Evolutionary conservation across 495 filamentous ascomycete genomes (phyloP), one percentile per base, ranked within the genome.

Genomic region (Xylaria grammica): DNA sequence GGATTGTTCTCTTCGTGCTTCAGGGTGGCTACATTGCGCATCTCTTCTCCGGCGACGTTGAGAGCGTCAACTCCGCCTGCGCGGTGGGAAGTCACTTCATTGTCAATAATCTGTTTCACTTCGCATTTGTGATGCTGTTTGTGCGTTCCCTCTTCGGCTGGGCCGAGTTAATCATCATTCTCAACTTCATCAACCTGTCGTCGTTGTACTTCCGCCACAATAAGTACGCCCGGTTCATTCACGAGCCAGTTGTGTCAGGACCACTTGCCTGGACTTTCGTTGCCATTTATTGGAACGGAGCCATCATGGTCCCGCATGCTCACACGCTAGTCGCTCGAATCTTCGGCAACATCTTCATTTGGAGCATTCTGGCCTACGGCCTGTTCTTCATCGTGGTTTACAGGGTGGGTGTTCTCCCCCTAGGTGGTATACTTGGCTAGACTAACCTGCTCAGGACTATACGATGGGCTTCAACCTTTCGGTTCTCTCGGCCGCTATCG

Each of bases 221-320:
- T 22, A 80, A 81, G 0, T 86, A 87, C 24, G 87, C 89, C 3
- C 82, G 85, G 24, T 82, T 89, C 60, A 89, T 95, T 66, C 93
- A 96, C 73, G 74, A 87, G 11, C 84, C 91, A 3, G 87, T 86
- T 48, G 85, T 94, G 10, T 86, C 89, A 8, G 90, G 89, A 10
- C 93, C 93, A 4, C 79, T 94, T 60, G 91, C 91, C 5, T 97
- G 91, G 89, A 90, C 88, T 0, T 87, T 93, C 66, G 87, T 93
- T 32, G 89, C 91, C 36, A 78, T 96, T 34, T 92, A 92, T 79
- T 96, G 91, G 90, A 90, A 92, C 66, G 93, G 93, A 4, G 91
- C 93, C 5, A 90, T 91, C 55, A 89, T 88, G 70, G 86, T 93
- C 17, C 80, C 89, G 58, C 75, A 81, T 64, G 71, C 81, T 20